Base-by-base conservation (phyloP, 2,329 filamentous ascomycete genomes). In the Fusarium sp. region DNA sequence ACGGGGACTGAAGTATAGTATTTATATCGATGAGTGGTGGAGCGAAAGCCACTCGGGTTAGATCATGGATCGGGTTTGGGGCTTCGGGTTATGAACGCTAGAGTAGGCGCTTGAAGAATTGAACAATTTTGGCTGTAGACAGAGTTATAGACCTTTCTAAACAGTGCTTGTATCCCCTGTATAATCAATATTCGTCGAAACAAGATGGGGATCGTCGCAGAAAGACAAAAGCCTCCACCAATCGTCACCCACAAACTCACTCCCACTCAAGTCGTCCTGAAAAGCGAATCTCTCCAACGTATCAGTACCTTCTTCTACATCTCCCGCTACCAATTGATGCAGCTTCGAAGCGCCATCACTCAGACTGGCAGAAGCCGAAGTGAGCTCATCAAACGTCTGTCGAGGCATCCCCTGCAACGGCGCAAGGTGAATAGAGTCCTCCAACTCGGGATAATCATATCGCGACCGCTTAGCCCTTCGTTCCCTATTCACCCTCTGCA, bases 141-240 rank as follows among this genome's bases (percentile, higher is more conserved):
- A 19, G 8, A 25, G 22, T n/a, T 25, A 42, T 22, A 29, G 29
- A 19, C n/a, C 13, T 36, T 3, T 6, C 8, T 43, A 50, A 15
- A 28, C 45, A 8, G 19, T 11, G 24, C 15, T 44, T 0, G 15
- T 22, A 8, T 46, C 42, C 0, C 40, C 61, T 4, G 12, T 25
- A 0, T 58, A 53, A 2, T 59, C 64, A 9, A 66, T 49, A 32
- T 39, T 65, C 2, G 65, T 71, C 7, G 68, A 68, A 3, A 70
- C 43, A 4, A 70, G 39, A 56, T 71, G 68, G 7, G 68, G 68
- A 40, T 70, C 68, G 38, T 70, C 68, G 32, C 67, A 70, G 32
- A 70, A 70, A 0, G 69, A 62, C 22, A 70, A 32, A 4, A 70
- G 50, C 24, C 65, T 55, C 68, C 68, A 70, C 53, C 66, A 67